These are phyloP conservation scores for Boletales sp. DNA, from an alignment of 768 basidiomycete genomes.

Conservation along the genomic window DNA sequence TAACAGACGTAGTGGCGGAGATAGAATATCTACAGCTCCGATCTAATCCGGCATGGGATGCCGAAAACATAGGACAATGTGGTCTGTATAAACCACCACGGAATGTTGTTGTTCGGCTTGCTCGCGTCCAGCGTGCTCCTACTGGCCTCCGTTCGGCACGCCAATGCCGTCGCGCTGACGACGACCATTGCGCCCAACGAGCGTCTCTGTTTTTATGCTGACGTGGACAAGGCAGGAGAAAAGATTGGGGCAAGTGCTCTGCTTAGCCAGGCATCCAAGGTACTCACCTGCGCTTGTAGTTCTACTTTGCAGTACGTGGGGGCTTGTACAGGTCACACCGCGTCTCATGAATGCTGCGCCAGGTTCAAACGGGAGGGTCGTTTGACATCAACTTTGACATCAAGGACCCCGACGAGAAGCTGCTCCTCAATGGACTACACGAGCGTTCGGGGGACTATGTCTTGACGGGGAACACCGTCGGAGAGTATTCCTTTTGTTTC, in stretches of 20 bases:
- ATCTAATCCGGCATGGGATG: slow-evolving; percentile 16
- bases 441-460: slow-evolving; percentile 98
- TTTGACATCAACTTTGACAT: slow-evolving; percentile 96
- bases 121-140: slow-evolving; percentile 24
- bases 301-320: slow-evolving; percentile 88
- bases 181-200: slow-evolving; percentile 77
- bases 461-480: slow-evolving; percentile 86
- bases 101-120: slow-evolving; percentile 23
- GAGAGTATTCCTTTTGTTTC: slow-evolving; percentile 95
- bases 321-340: neutral
- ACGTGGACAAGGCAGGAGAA: slow-evolving; percentile 93
- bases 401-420: slow-evolving; percentile 85
- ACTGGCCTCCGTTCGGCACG: slow-evolving; percentile 30
- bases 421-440: slow-evolving; percentile 81
- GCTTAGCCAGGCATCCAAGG: neutral
- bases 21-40: slow-evolving; percentile 15
- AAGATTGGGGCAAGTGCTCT: slow-evolving; percentile 74
- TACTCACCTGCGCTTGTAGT: slow-evolving; percentile 42
- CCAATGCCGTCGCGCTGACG: slow-evolving; percentile 66
- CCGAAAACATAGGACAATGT: slow-evolving; percentile 11
- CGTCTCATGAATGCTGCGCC: neutral
- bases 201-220: slow-evolving; percentile 89
- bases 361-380: slow-evolving; percentile 96
- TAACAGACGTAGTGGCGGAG: slow-evolving; percentile 9
- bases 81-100: neutral